phyloP scores from a whole-genome alignment of 371 early-diverging fungal genomes.

The Rhizopus delemar region DNA sequence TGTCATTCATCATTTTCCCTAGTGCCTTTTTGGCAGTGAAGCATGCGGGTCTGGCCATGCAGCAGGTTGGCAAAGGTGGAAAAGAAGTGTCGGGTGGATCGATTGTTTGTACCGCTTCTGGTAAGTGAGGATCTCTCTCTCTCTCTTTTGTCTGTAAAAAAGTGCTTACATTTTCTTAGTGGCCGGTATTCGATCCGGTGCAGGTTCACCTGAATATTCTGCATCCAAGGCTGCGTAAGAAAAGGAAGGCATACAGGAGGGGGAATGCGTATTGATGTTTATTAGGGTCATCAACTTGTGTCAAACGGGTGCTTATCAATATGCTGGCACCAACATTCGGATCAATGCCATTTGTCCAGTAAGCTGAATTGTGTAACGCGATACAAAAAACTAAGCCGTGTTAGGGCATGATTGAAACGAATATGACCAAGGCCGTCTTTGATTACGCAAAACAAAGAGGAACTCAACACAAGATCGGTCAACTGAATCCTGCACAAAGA shows the following conservation, averaged over 20 bases:
- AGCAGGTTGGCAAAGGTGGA: conserved; percentile 22
- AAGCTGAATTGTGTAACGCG: conserved; percentile 13
- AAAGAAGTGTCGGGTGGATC: conserved; percentile 43
- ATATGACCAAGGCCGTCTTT: conserved; percentile 56
- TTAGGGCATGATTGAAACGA: conserved; percentile 59
- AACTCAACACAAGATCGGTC: conserved; percentile 52
- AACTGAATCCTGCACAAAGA: conserved; percentile 53
- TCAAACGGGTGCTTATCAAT: conserved; percentile 51
- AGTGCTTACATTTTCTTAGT: conserved; percentile 17
- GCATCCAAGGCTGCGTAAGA: conserved; percentile 52
- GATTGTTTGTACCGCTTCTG: conserved; percentile 49
- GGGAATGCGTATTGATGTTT: neutral
- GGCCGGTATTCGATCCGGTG: conserved; percentile 54
- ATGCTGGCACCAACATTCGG: conserved; percentile 51
- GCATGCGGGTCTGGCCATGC: conserved; percentile 43
- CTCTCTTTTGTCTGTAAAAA: too few relatives aligned
- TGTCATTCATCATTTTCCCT: neutral
- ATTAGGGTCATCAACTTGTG: conserved; percentile 55
- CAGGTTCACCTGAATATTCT: conserved; percentile 48
- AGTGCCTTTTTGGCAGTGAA: conserved; percentile 48
- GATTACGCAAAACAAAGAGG: conserved; percentile 53
- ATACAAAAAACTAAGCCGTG: neutral
- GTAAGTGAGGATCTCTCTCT: conserved; percentile 7
- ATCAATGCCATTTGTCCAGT: conserved; percentile 64
- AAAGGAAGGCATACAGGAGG: neutral